Conservation (phyloP, 495 filamentous ascomycete species). For the Aspergillus olivimuriae region DNA sequence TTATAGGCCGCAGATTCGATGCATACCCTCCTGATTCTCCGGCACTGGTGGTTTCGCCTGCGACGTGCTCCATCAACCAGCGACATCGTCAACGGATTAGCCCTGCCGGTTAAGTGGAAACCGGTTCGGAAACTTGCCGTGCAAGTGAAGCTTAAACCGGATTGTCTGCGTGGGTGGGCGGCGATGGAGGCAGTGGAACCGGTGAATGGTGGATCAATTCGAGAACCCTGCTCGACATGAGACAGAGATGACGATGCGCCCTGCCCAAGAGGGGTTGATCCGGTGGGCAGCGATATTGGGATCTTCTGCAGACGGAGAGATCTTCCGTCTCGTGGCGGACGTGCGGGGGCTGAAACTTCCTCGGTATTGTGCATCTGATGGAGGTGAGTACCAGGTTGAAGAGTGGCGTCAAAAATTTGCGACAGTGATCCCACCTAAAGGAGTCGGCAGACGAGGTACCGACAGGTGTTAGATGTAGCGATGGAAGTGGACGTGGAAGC, state of each 20-base stretch:
- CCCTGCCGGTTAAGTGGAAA: background rate
- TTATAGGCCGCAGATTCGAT: too few species aligned
- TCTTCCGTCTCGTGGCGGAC: too few species aligned
- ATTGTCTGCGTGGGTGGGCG: background rate
- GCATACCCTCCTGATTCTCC: background rate
- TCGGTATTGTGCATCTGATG: too few species aligned
- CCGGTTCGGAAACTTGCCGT: background rate
- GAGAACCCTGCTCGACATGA: background rate
- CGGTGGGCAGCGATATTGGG: too few species aligned
- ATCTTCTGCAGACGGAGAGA: too few species aligned
- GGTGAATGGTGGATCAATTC: conserved; percentile 7
- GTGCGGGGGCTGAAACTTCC: too few species aligned
- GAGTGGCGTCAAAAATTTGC: too few species aligned
- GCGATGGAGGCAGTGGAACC: background rate
- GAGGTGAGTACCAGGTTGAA: too few species aligned
- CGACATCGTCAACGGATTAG: conserved; percentile 4
- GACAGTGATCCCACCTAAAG: too few species aligned
- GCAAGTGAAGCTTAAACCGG: background rate
- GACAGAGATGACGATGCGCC: background rate
- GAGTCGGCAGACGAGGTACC: too few species aligned
- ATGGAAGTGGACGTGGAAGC: too few species aligned
- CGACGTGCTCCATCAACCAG: conserved; percentile 4
- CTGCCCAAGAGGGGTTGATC: background rate
- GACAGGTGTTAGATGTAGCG: too few species aligned
- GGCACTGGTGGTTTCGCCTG: background rate